Percentiles rank a stretch among this genome's conserved stretches.
phyloP scores from a whole-genome alignment of 1,284 basidiomycete genomes.

The Ustilago tritici region DNA sequence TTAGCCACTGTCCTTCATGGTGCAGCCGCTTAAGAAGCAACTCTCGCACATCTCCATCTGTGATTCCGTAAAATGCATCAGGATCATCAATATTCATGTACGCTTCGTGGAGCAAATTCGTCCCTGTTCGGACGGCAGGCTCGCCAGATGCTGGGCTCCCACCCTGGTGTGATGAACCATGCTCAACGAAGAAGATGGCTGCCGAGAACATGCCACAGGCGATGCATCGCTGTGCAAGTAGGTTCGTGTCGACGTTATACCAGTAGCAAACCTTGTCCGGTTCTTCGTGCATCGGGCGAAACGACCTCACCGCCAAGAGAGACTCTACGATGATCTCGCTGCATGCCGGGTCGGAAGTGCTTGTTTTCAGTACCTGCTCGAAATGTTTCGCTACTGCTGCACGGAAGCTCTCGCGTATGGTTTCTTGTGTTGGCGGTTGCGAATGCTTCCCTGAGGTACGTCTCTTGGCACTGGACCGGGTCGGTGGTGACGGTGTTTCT shows the following conservation, averaged over 20 bases:
- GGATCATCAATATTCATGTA: constrained; percentile 96
- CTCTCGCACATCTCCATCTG: constrained; percentile 78
- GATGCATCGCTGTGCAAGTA: constrained; percentile 82
- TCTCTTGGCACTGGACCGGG: constrained; percentile 2
- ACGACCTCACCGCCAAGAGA: constrained; percentile 84
- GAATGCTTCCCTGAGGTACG: constrained; percentile 7
- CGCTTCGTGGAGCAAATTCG: constrained; percentile 81
- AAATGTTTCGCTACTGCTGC: constrained; percentile 64
- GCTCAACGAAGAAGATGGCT: constrained; percentile 87
- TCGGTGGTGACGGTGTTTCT: constrained; percentile 58
- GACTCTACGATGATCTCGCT: constrained; percentile 80
- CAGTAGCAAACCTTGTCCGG: constrained; percentile 79
- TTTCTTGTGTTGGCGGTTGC: not conserved
- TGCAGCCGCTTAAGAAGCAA: constrained; percentile 86
- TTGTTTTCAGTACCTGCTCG: constrained; percentile 72
- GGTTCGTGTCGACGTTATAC: constrained; percentile 81
- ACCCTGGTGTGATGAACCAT: constrained; percentile 76
- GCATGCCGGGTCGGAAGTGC: constrained; percentile 72
- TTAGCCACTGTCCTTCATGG: constrained; percentile 91
- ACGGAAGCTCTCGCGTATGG: constrained; percentile 12
- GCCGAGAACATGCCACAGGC: constrained; percentile 86
- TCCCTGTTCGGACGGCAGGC: constrained; percentile 10
- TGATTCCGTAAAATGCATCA: constrained; percentile 95
- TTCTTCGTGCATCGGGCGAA: constrained; percentile 70
- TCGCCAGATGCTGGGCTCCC: constrained; percentile 32